phyloP scores from a whole-genome alignment of 2,329 filamentous ascomycete genomes.

The Fusarium ambrosium region DNA sequence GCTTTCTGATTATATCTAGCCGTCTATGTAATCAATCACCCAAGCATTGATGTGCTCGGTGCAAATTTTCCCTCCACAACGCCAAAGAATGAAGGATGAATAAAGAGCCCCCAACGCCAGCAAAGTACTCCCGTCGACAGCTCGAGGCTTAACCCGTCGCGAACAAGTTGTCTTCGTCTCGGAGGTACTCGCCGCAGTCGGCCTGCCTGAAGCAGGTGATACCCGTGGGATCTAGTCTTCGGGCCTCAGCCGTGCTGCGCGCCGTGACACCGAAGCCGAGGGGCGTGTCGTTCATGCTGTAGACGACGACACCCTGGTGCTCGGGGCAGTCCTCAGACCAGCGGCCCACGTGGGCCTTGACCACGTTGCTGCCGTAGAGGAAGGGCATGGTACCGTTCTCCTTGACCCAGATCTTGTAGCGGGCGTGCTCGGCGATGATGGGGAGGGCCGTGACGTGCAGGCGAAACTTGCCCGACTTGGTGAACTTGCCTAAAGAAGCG shows the following conservation, averaged over 20 bases:
- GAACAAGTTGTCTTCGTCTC: constrained; percentile 81
- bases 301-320: constrained; percentile 91
- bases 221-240: constrained; percentile 89
- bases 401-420: constrained; percentile 98
- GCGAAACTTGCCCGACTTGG: constrained; percentile 95
- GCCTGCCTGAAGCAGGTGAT: constrained; percentile 92
- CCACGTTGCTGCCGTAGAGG: constrained; percentile 91
- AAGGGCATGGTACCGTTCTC: constrained; percentile 98
- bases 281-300: constrained; percentile 94
- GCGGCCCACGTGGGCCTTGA: constrained; percentile 78
- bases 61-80: constrained; percentile 37
- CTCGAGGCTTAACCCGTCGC: constrained; percentile 59
- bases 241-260: constrained; percentile 85
- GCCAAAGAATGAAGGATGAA: constrained; percentile 31
- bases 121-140: constrained; percentile 10
- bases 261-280: constrained; percentile 93
- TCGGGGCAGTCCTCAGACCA: constrained; percentile 94
- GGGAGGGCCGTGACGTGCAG: constrained; percentile 92
- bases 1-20: constrained; percentile 39
- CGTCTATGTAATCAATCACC: constrained; percentile 42
- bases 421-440: constrained; percentile 88
- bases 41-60: constrained; percentile 36
- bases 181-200: constrained; percentile 93
- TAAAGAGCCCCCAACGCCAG: constrained; percentile 44
- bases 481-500: constrained; percentile 80